Base-by-base conservation (phyloP, 257 asterid genomes). In the Solanum sitiens region DNA sequence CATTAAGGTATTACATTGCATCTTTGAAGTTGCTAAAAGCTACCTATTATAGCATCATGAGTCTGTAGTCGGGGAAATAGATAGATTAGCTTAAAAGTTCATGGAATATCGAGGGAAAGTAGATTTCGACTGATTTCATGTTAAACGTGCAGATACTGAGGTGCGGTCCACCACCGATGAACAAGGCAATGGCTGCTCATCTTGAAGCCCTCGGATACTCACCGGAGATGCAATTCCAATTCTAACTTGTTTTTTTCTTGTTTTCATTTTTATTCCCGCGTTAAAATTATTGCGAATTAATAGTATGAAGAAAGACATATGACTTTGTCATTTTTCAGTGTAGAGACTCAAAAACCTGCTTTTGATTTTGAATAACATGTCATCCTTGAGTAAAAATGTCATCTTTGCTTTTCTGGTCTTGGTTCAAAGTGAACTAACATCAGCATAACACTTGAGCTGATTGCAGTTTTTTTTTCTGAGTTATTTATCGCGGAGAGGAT, bases 161-260 rank as follows among this genome's bases (percentile, higher is more conserved):
- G 89, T 97, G 99, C 21, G 99, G 99, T 16, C 98, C 98, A 35
- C 99, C 99, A 74, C 98, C 99, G 0, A 97, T 97, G 99, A 97
- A 97, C 95, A 95, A 97, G 92, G 98, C 98, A 89, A 94, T 97
- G 94, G 98, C 98, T 70, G 96, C 93, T 84, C 95, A 95, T 90
- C 99, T 97, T 7, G 98, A 95, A 4, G 95, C 94, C 86, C 93
- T 97, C 39, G 96, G 95, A 72, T 97, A 95, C 32, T 25, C 96
- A 47, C 84, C 97, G 1, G 95, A 93, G 89, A 97, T 94, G 97
- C 98, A 90, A 59, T 97, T 97, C 93, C 99, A 97, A 23, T 97
- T 95, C 92, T 97, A 91, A 83, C 37, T 30, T 63, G 67, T 39
- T 85, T 30, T 42, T 27, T 12, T 37, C 39, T 37, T 16, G 30